Percentiles rank a stretch among this genome's conserved stretches.
Evolutionary conservation across 164 flowering plant species (phyloP).

Genomic region (Pachysandra terminalis): DNA sequence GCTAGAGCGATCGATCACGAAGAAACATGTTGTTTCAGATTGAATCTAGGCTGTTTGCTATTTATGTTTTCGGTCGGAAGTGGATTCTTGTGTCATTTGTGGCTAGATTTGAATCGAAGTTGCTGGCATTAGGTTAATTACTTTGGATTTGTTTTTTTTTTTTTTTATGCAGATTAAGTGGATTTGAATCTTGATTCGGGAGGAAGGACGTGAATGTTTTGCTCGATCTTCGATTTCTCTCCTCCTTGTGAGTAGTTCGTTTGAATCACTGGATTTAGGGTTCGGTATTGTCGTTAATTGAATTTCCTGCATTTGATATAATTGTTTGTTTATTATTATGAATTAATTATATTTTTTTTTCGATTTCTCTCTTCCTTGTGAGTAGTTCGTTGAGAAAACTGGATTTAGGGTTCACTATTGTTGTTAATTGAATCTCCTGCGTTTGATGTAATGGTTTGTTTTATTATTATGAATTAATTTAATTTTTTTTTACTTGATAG

Average conservation of each 20-base stretch:
- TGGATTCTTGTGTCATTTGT: neutral
- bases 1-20: neutral
- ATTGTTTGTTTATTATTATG: neutral
- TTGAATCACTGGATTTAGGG: constrained; percentile 14
- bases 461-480: no score
- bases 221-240: constrained; percentile 36
- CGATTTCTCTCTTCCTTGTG: constrained; percentile 34
- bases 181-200: constrained; percentile 14
- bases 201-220: constrained; percentile 32
- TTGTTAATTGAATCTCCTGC: neutral
- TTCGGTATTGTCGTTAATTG: neutral
- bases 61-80: neutral
- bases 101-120: constrained; percentile 6
- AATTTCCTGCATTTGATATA: neutral
- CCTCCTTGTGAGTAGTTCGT: constrained; percentile 31
- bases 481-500: constrained; percentile 3
- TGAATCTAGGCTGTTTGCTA: neutral
- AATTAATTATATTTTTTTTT: no score
- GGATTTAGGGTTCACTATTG: constrained; percentile 6
- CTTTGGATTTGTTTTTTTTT: constrained; percentile 15
- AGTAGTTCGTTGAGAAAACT: constrained; percentile 24
- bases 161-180: constrained; percentile 19
- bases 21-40: constrained; percentile 1
- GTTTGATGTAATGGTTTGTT: neutral
- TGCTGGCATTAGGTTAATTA: neutral